These are phyloP conservation scores for Nelumbo lutea DNA, from an alignment of 164 flowering plant genomes.

Conservation along the genomic window DNA sequence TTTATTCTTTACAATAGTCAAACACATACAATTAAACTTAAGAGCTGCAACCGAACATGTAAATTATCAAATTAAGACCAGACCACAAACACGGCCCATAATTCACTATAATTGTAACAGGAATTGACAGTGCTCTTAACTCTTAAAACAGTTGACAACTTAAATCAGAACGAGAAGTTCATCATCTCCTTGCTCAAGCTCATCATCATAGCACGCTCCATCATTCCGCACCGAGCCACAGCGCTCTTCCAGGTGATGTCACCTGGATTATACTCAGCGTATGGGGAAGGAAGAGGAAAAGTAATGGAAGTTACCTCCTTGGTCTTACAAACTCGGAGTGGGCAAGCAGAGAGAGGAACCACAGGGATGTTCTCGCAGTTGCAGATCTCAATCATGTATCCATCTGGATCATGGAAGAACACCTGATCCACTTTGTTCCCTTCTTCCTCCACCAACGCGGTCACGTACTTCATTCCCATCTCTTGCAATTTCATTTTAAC, in stretches of 20 bases:
- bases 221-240: constrained; percentile 24
- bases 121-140: no score
- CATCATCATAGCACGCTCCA: constrained; percentile 65
- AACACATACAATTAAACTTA: no score
- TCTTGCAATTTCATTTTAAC: constrained; percentile 52
- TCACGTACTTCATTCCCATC: constrained; percentile 57
- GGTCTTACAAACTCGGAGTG: constrained; percentile 15
- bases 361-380: constrained; percentile 63
- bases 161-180: constrained; percentile 43
- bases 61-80: no score
- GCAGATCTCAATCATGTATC: constrained; percentile 81
- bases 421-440: constrained; percentile 63
- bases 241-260: background rate
- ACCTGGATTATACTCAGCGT: no score
- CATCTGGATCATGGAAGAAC: constrained; percentile 91
- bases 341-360: constrained; percentile 47
- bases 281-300: no score
- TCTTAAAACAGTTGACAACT: no score
- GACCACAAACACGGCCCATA: no score
- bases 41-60: no score
- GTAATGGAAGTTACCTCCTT: no score
- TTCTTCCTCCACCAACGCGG: constrained; percentile 58
- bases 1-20: no score
- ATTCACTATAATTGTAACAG: no score
- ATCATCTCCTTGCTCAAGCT: constrained; percentile 59